Conservation (phyloP, 2,329 filamentous ascomycete species). For the Gremmenia infestans region DNA sequence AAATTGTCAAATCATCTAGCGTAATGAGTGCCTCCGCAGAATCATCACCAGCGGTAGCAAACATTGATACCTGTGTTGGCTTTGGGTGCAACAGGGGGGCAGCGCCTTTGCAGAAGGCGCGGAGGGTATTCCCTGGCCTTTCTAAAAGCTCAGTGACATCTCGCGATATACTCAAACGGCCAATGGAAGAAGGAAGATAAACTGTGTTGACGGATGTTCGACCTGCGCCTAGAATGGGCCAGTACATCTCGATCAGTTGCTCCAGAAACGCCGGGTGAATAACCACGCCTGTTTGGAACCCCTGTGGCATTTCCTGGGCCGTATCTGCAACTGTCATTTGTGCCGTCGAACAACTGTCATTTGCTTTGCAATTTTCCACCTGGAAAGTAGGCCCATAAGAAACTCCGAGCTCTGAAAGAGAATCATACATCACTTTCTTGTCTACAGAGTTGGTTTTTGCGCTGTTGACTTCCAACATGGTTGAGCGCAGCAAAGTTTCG, state of each 20-base stretch:
- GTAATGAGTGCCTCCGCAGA: constrained; percentile 34
- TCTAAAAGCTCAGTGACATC: constrained; percentile 34
- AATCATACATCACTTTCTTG: constrained; percentile 40
- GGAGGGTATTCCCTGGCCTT: constrained; percentile 32
- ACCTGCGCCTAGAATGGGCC: constrained; percentile 35
- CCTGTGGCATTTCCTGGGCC: constrained; percentile 38
- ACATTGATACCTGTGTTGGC: constrained; percentile 37
- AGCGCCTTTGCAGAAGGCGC: constrained; percentile 36
- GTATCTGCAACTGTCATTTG: constrained; percentile 40
- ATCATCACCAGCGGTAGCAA: constrained; percentile 30
- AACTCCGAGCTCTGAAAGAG: constrained; percentile 43
- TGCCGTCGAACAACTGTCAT: constrained; percentile 29
- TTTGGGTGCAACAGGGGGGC: constrained; percentile 29
- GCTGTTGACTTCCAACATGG: constrained; percentile 30
- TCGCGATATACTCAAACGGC: constrained; percentile 35
- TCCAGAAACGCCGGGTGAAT: constrained; percentile 46
- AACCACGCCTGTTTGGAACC: constrained; percentile 38
- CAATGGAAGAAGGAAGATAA: constrained; percentile 41
- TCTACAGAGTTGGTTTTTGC: constrained; percentile 29
- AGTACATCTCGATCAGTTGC: constrained; percentile 39
- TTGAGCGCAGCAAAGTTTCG: constrained; percentile 27
- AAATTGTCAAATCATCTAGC: constrained; percentile 36
- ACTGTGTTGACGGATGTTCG: constrained; percentile 33
- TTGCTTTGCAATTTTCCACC: constrained; percentile 42
- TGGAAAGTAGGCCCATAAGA: constrained; percentile 49